Evolutionary conservation across 1,284 basidiomycete species (phyloP), one percentile per base, ranked within the genome.

Genomic region (Ganoderma boninense): DNA sequence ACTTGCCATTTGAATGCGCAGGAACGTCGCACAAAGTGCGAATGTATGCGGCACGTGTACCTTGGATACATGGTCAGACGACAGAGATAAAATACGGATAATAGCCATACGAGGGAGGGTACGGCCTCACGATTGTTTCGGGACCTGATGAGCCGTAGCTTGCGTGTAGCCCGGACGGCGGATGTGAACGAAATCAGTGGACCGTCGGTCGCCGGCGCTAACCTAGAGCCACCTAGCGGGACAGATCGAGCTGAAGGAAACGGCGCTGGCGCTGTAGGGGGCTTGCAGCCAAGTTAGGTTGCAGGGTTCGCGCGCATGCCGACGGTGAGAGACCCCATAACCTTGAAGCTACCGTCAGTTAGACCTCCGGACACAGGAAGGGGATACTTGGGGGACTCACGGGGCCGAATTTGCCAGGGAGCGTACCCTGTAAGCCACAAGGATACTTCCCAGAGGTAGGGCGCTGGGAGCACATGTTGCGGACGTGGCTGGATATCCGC

Each of bases 311-410:
- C 13, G 56, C 43, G 46, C 73, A 70, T 67, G 63, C 73, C 73
- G 69, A 46, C 42, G 18, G 46, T 35, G 68, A 46, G 29, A 46
- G 1, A 71, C 73, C 72, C 73, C 73, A 74, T 74, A 74, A 74
- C 73, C 66, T 74, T 70, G 66, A 65, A 54, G 32, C 38, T 42
- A 42, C 42, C 32, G 65, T 64, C 65, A 69, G 60, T 43, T 67
- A 57, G 49, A 60, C 52, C 63, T 63, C 64, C 62, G 54, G n/a
- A 40, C 13, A 18, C 46, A 43, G 35, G 43, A 46, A 35, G 59
- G 10, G 32, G 49, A 43, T 68, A 64, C 68, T 66, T 44, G 69
- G 69, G 57, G 44, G 32, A 69, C 72, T 68, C 70, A 68, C 70
- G 66, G 67, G 64, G 38, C 67, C 35, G 54, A 46, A 44, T 42